phyloP scores from a whole-genome alignment of 148 eudicot genomes.

The Silene uniflora region DNA sequence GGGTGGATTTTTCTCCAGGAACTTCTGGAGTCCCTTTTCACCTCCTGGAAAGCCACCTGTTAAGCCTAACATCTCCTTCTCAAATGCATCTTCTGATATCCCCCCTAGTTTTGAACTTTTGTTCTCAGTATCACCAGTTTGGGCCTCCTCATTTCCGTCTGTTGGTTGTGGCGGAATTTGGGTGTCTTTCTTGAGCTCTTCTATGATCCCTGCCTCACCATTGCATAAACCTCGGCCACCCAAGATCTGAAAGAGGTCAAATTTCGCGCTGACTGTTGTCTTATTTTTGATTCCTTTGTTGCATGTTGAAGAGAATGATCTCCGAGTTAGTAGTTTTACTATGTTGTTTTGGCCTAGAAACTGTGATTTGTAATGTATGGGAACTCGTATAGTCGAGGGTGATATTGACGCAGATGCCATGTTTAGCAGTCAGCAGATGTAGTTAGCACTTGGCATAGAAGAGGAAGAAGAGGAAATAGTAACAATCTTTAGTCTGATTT shows the following conservation, averaged over 20 bases:
- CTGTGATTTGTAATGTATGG: slow-evolving; percentile 37
- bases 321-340: slow-evolving; percentile 22
- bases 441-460: slow-evolving; percentile 2
- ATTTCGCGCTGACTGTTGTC: slow-evolving; percentile 46
- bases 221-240: slow-evolving; percentile 94
- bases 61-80: slow-evolving; percentile 69
- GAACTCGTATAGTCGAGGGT: slow-evolving; percentile 38
- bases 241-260: slow-evolving; percentile 55
- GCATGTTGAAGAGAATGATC: slow-evolving; percentile 17
- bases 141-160: slow-evolving; percentile 1
- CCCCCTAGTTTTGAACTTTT: slow-evolving; percentile 22
- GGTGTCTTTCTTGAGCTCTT: slow-evolving; percentile 51
- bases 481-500: slow-evolving; percentile 17
- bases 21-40: slow-evolving; percentile 67
- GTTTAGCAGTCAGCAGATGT: slow-evolving; percentile 5
- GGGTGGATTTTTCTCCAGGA: slow-evolving; percentile 76
- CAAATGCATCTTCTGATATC: slow-evolving; percentile 54
- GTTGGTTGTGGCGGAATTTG: slow-evolving; percentile 23
- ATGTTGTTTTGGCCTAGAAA: slow-evolving; percentile 53
- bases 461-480: slow-evolving; percentile 8
- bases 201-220: slow-evolving; percentile 65
- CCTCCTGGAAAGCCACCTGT: slow-evolving; percentile 96
- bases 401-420: slow-evolving; percentile 46
- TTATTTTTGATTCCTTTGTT: slow-evolving; percentile 18
- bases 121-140: background rate